Conservation (phyloP, 768 basidiomycete species). For the Cystofilobasidium macerans region DNA sequence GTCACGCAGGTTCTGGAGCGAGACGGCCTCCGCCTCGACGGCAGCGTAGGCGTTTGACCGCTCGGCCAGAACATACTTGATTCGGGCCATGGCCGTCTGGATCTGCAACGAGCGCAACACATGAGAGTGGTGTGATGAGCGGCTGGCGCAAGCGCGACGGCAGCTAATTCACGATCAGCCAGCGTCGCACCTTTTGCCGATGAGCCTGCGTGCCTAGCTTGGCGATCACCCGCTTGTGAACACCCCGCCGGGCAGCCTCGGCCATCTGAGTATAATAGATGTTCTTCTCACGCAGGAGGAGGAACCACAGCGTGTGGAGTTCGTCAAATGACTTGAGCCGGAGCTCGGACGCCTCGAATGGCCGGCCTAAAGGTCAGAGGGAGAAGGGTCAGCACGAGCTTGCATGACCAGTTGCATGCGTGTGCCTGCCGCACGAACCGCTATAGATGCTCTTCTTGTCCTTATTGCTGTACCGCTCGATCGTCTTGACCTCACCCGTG, state of each 20-base stretch:
- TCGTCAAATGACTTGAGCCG: slow-evolving; percentile 84
- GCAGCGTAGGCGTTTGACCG: slow-evolving; percentile 72
- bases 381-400: no score
- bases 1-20: neutral
- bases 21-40: slow-evolving; percentile 31
- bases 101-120: slow-evolving; percentile 16
- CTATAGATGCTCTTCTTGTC: neutral
- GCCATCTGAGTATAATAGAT: slow-evolving; percentile 63
- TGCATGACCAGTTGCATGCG: slow-evolving; percentile 26
- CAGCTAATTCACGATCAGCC: neutral
- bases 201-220: neutral
- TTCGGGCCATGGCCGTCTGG: slow-evolving; percentile 70
- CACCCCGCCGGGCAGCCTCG: neutral
- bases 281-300: slow-evolving; percentile 77
- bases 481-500: slow-evolving; percentile 34
- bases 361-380: slow-evolving; percentile 51
- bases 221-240: neutral
- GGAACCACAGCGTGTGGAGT: slow-evolving; percentile 89
- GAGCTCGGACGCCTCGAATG: slow-evolving; percentile 78
- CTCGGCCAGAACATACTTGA: slow-evolving; percentile 85
- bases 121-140: neutral
- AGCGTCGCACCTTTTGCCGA: neutral
- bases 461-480: neutral
- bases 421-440: slow-evolving; percentile 10
- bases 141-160: neutral